A percentile compares a stretch with the other conserved stretches of the same genome.
phyloP scores from a whole-genome alignment of 225 moss, liverwort and hornwort species.

The Pleurozium schreberi region DNA sequence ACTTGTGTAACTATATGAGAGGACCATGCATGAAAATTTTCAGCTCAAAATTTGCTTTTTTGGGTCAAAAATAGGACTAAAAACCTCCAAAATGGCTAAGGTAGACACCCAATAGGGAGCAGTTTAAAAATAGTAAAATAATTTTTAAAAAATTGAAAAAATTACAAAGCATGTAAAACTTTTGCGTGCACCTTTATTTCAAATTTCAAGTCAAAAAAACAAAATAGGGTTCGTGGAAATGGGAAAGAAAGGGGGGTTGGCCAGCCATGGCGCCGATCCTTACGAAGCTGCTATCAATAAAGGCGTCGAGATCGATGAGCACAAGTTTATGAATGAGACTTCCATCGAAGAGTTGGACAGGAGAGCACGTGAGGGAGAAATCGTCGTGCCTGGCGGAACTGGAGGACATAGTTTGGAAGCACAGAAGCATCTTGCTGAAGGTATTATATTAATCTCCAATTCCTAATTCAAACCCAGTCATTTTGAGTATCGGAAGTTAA shows the following conservation, averaged over 20 bases:
- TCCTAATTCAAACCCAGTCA: not conserved
- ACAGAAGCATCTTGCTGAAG: conserved; percentile 32
- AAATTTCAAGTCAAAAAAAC: no score
- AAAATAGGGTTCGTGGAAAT: conserved; percentile 15
- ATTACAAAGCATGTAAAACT: no score
- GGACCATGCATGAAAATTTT: no score
- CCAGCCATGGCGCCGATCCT: conserved; percentile 13
- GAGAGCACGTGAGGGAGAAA: conserved; percentile 15
- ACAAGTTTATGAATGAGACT: conserved; percentile 9
- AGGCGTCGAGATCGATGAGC: conserved; percentile 4
- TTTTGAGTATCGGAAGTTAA: no score
- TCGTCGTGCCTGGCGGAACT: conserved; percentile 20
- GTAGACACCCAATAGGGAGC: no score
- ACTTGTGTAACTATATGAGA: no score
- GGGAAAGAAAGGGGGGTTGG: conserved; percentile 24
- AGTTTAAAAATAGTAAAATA: no score
- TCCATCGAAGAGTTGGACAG: conserved; percentile 14
- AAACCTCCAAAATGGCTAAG: no score
- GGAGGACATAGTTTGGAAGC: conserved; percentile 33
- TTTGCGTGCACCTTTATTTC: no score
- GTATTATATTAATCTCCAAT: not conserved
- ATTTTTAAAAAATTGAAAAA: no score
- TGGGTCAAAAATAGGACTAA: no score
- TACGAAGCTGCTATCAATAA: not conserved
- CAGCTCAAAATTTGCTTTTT: no score